These are phyloP conservation scores for Auricularia sp. DNA, from an alignment of 768 basidiomycete species.

Conservation along the genomic window DNA sequence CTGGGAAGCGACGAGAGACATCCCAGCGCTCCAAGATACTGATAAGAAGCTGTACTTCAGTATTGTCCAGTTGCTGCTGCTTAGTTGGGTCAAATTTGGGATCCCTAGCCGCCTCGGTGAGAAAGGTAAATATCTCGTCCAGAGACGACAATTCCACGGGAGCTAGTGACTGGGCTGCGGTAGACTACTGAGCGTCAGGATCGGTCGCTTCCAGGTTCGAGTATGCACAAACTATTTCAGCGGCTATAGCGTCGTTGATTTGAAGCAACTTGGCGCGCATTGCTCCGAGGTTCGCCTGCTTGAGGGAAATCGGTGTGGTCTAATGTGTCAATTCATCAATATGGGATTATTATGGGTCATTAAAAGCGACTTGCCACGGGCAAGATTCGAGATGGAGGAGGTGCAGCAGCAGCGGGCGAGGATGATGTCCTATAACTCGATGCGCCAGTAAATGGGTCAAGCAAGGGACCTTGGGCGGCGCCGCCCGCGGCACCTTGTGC, in stretches of 20 bases:
- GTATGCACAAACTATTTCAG: constrained; percentile 50
- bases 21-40: constrained; percentile 71
- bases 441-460: constrained; percentile 67
- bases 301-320: constrained; percentile 66
- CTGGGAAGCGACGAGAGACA: constrained; percentile 61
- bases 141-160: constrained; percentile 49
- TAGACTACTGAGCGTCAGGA: constrained; percentile 39
- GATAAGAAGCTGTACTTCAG: constrained; percentile 42
- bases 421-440: constrained; percentile 43
- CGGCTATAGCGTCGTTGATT: constrained; percentile 56
- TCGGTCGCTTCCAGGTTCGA: background rate
- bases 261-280: constrained; percentile 74
- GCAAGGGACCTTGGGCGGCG: constrained; percentile 21
- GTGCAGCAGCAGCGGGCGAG: constrained; percentile 26
- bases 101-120: constrained; percentile 34
- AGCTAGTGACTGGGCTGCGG: constrained; percentile 59
- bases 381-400: constrained; percentile 14
- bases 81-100: constrained; percentile 23
- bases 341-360: background rate
- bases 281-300: constrained; percentile 68
- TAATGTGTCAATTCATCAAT: constrained; percentile 33
- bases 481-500: constrained; percentile 25
- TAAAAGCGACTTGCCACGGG: constrained; percentile 18
- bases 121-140: constrained; percentile 54
- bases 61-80: constrained; percentile 36